These are phyloP conservation scores for Geotrichum australiense DNA, from an alignment of 1,139 yeast species.

Conservation along the genomic window DNA sequence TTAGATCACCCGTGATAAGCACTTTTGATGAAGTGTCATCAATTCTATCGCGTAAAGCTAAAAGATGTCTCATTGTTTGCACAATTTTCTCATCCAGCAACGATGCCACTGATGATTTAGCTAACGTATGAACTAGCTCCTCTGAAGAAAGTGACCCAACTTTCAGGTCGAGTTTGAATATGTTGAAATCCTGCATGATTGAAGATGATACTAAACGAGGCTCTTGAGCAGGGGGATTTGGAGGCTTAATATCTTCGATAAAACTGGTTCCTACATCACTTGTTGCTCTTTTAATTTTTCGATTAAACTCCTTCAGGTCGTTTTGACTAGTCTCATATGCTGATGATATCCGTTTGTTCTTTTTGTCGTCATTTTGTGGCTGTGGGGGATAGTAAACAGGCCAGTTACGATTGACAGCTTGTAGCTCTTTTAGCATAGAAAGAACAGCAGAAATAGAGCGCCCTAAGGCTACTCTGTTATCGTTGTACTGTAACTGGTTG, in stretches of 20 bases:
- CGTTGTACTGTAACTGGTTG: slow-evolving; percentile 64
- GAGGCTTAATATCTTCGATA: slow-evolving; percentile 14
- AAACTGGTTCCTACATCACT: slow-evolving; percentile 9
- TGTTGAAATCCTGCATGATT: slow-evolving; percentile 40
- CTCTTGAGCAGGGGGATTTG: slow-evolving; percentile 10
- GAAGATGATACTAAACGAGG: slow-evolving; percentile 23
- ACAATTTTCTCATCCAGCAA: slow-evolving; percentile 57
- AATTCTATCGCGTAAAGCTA: slow-evolving; percentile 72
- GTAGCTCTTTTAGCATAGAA: slow-evolving; percentile 48
- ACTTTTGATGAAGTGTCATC: slow-evolving; percentile 92
- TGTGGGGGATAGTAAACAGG: slow-evolving; percentile 58
- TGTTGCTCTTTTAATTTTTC: slow-evolving; percentile 9
- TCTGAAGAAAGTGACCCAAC: slow-evolving; percentile 46
- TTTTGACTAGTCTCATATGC: slow-evolving; percentile 2
- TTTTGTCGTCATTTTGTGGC: slow-evolving; percentile 5
- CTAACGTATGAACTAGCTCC: slow-evolving; percentile 47
- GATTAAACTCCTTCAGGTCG: slow-evolving; percentile 23
- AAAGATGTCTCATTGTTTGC: slow-evolving; percentile 58
- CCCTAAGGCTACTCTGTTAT: slow-evolving; percentile 55
- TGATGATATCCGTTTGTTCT: slow-evolving; percentile 9
- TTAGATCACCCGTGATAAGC: slow-evolving; percentile 92
- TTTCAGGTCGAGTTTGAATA: slow-evolving; percentile 58
- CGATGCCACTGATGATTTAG: slow-evolving; percentile 57
- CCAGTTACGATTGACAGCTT: slow-evolving; percentile 48
- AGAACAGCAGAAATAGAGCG: slow-evolving; percentile 54